Evolutionary conservation across 768 basidiomycete genomes (phyloP), one percentile per base, ranked within the genome.

Genomic region (Phanerodontia chrysosporium): DNA sequence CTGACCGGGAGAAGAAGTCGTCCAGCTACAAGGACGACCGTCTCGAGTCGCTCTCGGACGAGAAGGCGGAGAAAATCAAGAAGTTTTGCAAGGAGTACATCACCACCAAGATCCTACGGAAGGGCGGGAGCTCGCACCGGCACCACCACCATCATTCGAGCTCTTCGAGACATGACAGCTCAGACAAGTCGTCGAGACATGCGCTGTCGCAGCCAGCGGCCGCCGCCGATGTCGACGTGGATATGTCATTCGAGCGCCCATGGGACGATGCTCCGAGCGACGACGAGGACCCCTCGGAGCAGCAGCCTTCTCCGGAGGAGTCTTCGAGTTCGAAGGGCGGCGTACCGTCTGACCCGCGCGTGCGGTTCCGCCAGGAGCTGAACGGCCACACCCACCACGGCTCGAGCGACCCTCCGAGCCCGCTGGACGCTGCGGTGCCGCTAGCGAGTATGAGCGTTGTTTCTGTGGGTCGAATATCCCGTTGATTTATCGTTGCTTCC

Each of bases 1-100:
- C 87, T n/a, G 90, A 95, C 52, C 97, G 97, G 72, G 96, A 99
- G 78, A 96, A 96, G 73, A 96, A 94, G 70, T 90, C 91, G 0
- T 74, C 85, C 2, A 85, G 83, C 45, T 98, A 89, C 68, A 81
- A 79, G 58, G 85, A 89, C n/a, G 81, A 81, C 21, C 81, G 82
- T 55, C 79, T 96, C 14, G 90, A 93, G 2, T 42, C 80, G 1
- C 80, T 98, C 24, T 86, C 91, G 2, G 90, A 95, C 3, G 95
- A 98, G 63, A 98, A 98, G 70, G 75, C 81, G 22, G 67, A 70
- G 46, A 98, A 98, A 75, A 94, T 98, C 72, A 96, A 93, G 74
- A 88, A 90, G 68, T 98, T 95, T 69, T 79, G 89, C 32, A 94
- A 96, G 72, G 93, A 97, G 45, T 98, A 92, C 70, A 86, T 95